Percentiles rank a stretch among this genome's conserved stretches.
Evolutionary conservation across 352 stramenopile species (phyloP).

Genomic region (Globisporangium alternatum): DNA sequence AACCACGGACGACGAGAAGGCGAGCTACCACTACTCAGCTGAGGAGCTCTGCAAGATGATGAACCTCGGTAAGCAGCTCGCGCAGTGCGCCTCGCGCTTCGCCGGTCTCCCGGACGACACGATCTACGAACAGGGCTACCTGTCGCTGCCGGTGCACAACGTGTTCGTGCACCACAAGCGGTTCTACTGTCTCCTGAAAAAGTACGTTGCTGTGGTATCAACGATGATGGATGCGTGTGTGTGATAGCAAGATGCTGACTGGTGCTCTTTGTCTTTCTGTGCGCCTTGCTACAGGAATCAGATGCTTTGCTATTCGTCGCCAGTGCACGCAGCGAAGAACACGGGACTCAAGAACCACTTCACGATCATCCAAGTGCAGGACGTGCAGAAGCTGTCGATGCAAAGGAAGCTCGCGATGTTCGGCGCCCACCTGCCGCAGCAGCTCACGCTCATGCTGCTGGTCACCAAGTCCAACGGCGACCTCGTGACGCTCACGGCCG

Average conservation of each 20-base stretch:
- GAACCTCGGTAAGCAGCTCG: conserved; percentile 39
- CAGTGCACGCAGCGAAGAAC: conserved; percentile 45
- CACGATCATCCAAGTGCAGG: conserved; percentile 54
- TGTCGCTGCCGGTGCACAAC: conserved; percentile 43
- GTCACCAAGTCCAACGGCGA: conserved; percentile 67
- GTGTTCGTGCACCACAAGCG: conserved; percentile 62
- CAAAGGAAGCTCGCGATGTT: conserved; percentile 66
- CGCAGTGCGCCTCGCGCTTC: conserved; percentile 46
- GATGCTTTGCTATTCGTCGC: conserved; percentile 46
- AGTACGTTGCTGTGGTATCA: neutral
- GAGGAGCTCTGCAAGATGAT: conserved; percentile 60
- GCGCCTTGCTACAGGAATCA: conserved; percentile 19
- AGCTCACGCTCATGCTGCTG: conserved; percentile 62
- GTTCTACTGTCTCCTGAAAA: conserved; percentile 66
- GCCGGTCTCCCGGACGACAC: conserved; percentile 50
- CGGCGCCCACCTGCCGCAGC: conserved; percentile 40
- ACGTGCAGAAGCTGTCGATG: conserved; percentile 49
- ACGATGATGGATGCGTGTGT: neutral
- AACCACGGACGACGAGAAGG: conserved; percentile 52
- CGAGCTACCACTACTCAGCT: conserved; percentile 47
- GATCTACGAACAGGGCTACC: conserved; percentile 65
- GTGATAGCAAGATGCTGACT: neutral
- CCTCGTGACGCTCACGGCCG: conserved; percentile 27
- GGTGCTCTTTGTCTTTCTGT: neutral
- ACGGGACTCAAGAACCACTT: conserved; percentile 44